Base-by-base conservation (phyloP, 192 early-diverging fungal species). In the Funneliformis geosporum region DNA sequence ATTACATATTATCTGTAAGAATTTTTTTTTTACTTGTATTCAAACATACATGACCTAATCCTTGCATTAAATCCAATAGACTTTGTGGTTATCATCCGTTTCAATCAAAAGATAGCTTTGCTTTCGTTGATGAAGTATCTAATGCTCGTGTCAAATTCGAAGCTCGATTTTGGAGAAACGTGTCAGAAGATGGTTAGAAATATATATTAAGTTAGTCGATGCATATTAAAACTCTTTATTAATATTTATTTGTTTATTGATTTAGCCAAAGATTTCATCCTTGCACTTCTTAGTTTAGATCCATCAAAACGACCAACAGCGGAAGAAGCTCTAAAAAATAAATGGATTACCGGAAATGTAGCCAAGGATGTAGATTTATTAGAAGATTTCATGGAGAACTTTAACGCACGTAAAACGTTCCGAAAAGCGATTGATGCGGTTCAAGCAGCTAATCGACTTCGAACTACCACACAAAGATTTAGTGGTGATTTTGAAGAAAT, bases 1-100 rank as follows among this genome's bases (percentile, higher is more conserved):
- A 93, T 98, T 73, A 93, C 96, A 43, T 97, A 94, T 81, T 93
- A 95, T 42, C 83, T 96, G 87, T 92, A 85, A 86, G 89, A 74
- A 40, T 43, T 21, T 42, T 5, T 44, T 66, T 55, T 14, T 11
- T 76, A 60, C 5, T 68, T 28, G 18, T 44, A 55, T 55, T 6
- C 18, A 6, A 12, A 55, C 46, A 25, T 69, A 46, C 21, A n/a
- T 23, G 25, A 71, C 60, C 42, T 28, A 2, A 28, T 16, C 65
- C 46, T 65, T 43, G 33, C 60, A 43, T 71, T 27, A 60, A 42
- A 83, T 64, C 47, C 50, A 4, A 46, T 62, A 90, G 88, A 55
- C 85, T 95, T 9, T 95, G 93, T 80, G 94, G 94, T 42, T 95
- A 95, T 85, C 87, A 89, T 28, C 94, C 94, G 33, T 94, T 91